phyloP scores from a whole-genome alignment of 2,329 filamentous ascomycete species.

The Nigrospora sphaerica region DNA sequence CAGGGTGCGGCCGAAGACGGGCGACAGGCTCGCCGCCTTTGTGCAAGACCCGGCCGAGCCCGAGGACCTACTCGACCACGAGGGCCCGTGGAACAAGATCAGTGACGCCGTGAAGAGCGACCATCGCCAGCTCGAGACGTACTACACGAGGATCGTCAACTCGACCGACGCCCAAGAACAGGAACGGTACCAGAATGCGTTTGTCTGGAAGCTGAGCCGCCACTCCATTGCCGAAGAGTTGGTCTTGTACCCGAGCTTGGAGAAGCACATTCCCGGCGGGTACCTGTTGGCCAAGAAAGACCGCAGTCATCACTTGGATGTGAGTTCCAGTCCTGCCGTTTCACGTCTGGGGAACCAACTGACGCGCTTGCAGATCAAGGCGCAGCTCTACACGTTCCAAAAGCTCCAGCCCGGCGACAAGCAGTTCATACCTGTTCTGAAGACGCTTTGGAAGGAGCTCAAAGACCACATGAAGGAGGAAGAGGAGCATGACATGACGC shows the following conservation, averaged over 20 bases:
- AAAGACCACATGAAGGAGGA: slow-evolving; percentile 34
- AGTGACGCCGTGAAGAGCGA: slow-evolving; percentile 9
- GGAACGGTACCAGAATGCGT: slow-evolving; percentile 39
- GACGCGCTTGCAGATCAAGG: slow-evolving; percentile 29
- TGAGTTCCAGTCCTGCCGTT: slow-evolving; percentile 2
- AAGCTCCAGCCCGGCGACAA: slow-evolving; percentile 25
- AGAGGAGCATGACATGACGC: slow-evolving; percentile 32
- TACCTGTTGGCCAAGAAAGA: slow-evolving; percentile 31
- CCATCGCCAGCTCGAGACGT: slow-evolving; percentile 16
- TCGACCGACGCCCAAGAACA: slow-evolving; percentile 32
- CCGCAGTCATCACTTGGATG: slow-evolving; percentile 18
- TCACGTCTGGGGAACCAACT: neutral
- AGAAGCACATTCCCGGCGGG: slow-evolving; percentile 30
- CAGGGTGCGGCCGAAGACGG: neutral
- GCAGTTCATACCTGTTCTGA: slow-evolving; percentile 33
- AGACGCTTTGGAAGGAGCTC: slow-evolving; percentile 31
- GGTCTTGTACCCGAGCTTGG: slow-evolving; percentile 38
- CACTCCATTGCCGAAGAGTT: slow-evolving; percentile 45
- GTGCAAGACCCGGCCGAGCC: neutral
- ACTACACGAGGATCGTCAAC: slow-evolving; percentile 34
- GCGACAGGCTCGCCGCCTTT: neutral
- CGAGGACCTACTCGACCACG: neutral
- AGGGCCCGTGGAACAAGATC: neutral
- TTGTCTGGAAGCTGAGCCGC: slow-evolving; percentile 44
- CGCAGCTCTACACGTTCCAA: slow-evolving; percentile 37